phyloP scores from a whole-genome alignment of 805 yeast genomes.

The Spathaspora hagerdaliae region DNA sequence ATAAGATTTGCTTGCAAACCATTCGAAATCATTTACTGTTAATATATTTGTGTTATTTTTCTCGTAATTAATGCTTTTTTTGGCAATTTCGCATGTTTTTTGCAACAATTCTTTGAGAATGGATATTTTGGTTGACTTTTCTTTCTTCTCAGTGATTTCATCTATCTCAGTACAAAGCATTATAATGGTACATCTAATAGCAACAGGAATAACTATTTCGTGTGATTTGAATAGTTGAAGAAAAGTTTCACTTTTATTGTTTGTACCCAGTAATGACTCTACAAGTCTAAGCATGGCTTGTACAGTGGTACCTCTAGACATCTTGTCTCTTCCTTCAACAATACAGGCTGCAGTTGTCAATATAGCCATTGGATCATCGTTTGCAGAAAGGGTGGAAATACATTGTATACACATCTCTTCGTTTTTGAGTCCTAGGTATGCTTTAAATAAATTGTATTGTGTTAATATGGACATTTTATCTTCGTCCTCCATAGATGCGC shows the following conservation, averaged over 20 bases:
- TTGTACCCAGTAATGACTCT: neutral
- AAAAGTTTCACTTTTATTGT: neutral
- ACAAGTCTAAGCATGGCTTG: neutral
- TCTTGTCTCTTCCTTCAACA: neutral
- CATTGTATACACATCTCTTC: neutral
- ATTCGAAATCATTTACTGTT: slow-evolving; percentile 3
- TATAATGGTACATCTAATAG: slow-evolving; percentile 1
- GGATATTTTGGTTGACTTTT: neutral
- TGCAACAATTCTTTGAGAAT: neutral
- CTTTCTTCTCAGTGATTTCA: neutral
- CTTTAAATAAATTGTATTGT: slow-evolving; percentile 3
- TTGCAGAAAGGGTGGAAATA: neutral
- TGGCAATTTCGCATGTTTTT: neutral
- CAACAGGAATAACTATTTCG: neutral
- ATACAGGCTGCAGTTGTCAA: slow-evolving; percentile 3
- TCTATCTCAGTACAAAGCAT: slow-evolving; percentile 3
- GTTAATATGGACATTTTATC: slow-evolving; percentile 1
- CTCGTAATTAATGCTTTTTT: neutral
- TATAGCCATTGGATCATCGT: neutral
- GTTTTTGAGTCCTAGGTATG: neutral
- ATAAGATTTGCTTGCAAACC: slow-evolving; percentile 1
- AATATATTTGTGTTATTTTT: neutral
- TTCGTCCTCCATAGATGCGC: slow-evolving; percentile 1
- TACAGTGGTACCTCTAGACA: neutral
- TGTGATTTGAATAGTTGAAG: neutral